Conservation (phyloP, 331 rosid species). For the Stylosanthes scabra region DNA sequence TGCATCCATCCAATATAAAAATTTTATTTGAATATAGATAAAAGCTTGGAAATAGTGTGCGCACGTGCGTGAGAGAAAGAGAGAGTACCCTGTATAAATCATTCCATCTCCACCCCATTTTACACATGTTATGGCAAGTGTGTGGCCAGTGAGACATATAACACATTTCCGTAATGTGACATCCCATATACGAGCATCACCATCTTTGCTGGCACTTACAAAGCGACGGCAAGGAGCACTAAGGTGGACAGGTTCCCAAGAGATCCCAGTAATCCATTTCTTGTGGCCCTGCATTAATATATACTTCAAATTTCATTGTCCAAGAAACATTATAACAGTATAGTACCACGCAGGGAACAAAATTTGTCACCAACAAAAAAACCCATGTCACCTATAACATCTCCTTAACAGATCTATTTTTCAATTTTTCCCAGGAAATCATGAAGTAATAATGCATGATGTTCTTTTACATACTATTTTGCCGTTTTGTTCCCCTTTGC, state of each 20-base stretch:
- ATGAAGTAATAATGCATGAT: conserved; percentile 1
- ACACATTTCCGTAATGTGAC: conserved; percentile 65
- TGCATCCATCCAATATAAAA: conserved; percentile 14
- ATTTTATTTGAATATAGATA: conserved; percentile 1
- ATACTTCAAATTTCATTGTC: conserved; percentile 17
- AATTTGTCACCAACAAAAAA: conserved; percentile 16
- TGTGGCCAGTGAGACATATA: conserved; percentile 82
- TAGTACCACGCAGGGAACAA: background rate
- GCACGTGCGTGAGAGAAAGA: background rate
- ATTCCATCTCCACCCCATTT: conserved; percentile 99
- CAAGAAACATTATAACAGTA: background rate
- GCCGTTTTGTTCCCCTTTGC: background rate
- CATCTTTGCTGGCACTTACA: conserved; percentile 98
- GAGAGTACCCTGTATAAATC: conserved; percentile 84
- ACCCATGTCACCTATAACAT: conserved; percentile 3
- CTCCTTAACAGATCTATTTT: background rate
- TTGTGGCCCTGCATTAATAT: conserved; percentile 77
- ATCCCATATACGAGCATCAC: conserved; percentile 99
- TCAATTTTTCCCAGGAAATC: conserved; percentile 1
- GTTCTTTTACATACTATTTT: background rate
- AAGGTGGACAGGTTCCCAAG: conserved; percentile 98
- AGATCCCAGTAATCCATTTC: conserved; percentile 92
- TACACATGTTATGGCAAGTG: conserved; percentile 91
- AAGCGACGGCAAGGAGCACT: conserved; percentile 89
- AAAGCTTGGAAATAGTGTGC: conserved; percentile 15